Evolutionary conservation across 345 rosid species (phyloP).

Genomic region (Kandelia obovata): DNA sequence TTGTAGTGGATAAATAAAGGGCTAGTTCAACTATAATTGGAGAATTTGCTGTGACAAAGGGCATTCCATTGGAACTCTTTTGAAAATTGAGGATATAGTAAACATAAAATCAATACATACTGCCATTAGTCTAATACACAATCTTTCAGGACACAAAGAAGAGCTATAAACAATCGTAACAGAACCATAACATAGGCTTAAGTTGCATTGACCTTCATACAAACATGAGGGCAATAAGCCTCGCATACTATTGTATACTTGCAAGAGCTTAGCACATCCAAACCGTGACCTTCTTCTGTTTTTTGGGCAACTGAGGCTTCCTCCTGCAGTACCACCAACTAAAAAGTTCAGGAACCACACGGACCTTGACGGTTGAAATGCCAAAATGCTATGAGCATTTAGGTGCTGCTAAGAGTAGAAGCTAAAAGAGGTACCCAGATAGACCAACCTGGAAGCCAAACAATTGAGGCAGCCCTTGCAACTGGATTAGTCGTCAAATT

Average conservation of each 20-base stretch:
- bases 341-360: background rate
- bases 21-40: too few species aligned
- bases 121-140: too few species aligned
- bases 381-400: background rate
- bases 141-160: too few species aligned
- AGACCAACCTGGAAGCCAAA: slow-evolving; percentile 5
- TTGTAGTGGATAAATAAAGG: too few species aligned
- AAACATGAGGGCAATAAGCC: slow-evolving; percentile 6
- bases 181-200: slow-evolving; percentile 5
- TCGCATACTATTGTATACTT: slow-evolving; percentile 6
- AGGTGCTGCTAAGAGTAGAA: background rate
- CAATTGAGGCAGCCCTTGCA: slow-evolving; percentile 5
- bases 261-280: slow-evolving; percentile 10
- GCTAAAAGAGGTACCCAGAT: background rate
- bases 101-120: too few species aligned
- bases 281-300: background rate
- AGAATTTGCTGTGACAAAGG: too few species aligned
- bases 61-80: too few species aligned
- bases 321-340: background rate
- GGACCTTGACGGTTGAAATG: background rate
- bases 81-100: too few species aligned
- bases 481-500: slow-evolving; percentile 24
- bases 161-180: background rate
- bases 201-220: slow-evolving; percentile 13
- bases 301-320: background rate